These are phyloP conservation scores for Leucoagaricus sp. DNA, from an alignment of 1,284 basidiomycete species.

Conservation along the genomic window DNA sequence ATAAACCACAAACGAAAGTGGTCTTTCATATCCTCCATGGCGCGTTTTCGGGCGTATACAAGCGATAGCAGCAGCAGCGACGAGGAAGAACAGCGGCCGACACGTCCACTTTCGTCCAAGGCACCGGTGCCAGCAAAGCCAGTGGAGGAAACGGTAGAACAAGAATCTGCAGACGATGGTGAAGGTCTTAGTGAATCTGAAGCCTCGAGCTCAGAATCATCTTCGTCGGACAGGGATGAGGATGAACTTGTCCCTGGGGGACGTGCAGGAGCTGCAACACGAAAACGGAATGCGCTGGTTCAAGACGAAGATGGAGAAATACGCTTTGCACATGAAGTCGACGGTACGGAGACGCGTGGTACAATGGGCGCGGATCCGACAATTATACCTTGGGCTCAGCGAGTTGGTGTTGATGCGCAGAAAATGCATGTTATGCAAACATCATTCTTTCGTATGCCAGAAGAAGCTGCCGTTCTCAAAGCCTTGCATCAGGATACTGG, in stretches of 20 bases:
- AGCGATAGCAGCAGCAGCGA: slow-evolving; percentile 39
- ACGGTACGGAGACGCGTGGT: slow-evolving; percentile 22
- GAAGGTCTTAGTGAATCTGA: slow-evolving; percentile 33
- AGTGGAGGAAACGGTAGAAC: slow-evolving; percentile 26
- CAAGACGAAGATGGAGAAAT: slow-evolving; percentile 53
- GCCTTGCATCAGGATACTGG: slow-evolving; percentile 41
- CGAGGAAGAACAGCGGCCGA: slow-evolving; percentile 25
- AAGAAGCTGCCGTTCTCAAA: slow-evolving; percentile 63
- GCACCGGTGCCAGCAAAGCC: slow-evolving; percentile 11
- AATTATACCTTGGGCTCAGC: slow-evolving; percentile 64
- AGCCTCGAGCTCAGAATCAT: slow-evolving; percentile 32
- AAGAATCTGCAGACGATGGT: slow-evolving; percentile 17
- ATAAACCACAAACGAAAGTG: neutral
- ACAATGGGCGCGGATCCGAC: slow-evolving; percentile 34
- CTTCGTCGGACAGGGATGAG: slow-evolving; percentile 49
- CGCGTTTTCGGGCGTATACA: slow-evolving; percentile 44
- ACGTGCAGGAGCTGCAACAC: slow-evolving; percentile 18
- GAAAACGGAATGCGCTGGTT: slow-evolving; percentile 40
- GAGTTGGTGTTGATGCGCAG: slow-evolving; percentile 74
- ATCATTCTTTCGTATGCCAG: slow-evolving; percentile 77
- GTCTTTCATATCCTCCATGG: slow-evolving; percentile 28
- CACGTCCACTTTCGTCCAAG: slow-evolving; percentile 19
- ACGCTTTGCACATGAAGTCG: slow-evolving; percentile 39
- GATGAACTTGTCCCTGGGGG: slow-evolving; percentile 38
- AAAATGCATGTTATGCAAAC: slow-evolving; percentile 93